A percentile compares a stretch with the other conserved stretches of the same genome.
phyloP scores from a whole-genome alignment of 768 basidiomycete genomes.

The Lactifluus rugatus region DNA sequence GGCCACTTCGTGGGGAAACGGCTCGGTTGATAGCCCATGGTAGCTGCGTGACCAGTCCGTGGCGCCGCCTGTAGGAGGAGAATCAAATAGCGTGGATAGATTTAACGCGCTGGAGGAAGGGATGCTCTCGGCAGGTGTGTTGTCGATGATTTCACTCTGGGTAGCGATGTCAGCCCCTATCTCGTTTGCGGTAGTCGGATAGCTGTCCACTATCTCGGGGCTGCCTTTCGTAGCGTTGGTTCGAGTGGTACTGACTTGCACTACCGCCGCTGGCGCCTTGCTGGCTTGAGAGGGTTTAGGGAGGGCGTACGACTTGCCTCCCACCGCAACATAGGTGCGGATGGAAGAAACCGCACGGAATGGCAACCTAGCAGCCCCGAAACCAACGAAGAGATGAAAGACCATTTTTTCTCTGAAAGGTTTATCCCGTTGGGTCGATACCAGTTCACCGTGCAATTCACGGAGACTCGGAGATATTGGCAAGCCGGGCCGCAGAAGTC shows the following conservation, averaged over 20 bases:
- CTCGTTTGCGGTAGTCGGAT: slow-evolving; percentile 22
- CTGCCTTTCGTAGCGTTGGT: slow-evolving; percentile 21
- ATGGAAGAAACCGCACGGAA: slow-evolving; percentile 1
- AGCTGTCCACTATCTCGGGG: slow-evolving; percentile 19
- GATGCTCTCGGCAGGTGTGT: slow-evolving; percentile 18
- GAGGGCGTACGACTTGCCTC: neutral
- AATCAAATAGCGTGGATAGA: slow-evolving; percentile 15
- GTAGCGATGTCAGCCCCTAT: slow-evolving; percentile 15
- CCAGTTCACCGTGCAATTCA: neutral
- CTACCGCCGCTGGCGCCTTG: slow-evolving; percentile 16
- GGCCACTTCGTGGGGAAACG: slow-evolving; percentile 69
- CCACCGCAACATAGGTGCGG: slow-evolving; percentile 5
- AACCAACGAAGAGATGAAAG: neutral
- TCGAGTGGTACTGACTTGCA: slow-evolving; percentile 27
- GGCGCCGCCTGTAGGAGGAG: slow-evolving; percentile 12
- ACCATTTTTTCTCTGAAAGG: neutral
- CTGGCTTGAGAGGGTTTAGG: slow-evolving; percentile 10
- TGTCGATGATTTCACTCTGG: slow-evolving; percentile 10
- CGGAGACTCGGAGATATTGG: neutral
- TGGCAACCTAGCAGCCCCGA: neutral
- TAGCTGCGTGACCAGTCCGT: slow-evolving; percentile 90
- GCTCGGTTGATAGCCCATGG: slow-evolving; percentile 62
- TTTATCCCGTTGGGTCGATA: neutral
- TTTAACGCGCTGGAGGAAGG: slow-evolving; percentile 20
- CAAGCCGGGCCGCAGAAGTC: neutral